Evolutionary conservation across 2,329 filamentous ascomycete genomes (phyloP).

Genomic region (Trichoderma aggressivum): DNA sequence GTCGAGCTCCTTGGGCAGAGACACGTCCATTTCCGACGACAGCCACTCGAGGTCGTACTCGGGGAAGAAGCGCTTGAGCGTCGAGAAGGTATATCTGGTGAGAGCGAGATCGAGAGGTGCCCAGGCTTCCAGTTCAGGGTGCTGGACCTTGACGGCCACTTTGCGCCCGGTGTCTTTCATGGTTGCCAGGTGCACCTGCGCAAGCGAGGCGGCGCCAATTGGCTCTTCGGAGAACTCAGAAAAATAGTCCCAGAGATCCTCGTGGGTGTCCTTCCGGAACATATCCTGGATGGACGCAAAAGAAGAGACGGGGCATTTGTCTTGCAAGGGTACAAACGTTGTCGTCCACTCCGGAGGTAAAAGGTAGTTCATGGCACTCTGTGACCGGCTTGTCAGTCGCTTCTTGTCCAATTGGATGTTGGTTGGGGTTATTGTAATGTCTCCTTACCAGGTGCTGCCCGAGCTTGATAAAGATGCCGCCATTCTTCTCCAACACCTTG

Average conservation of each 20-base stretch:
- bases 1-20: constrained; percentile 86
- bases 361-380: constrained; percentile 93
- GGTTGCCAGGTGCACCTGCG: constrained; percentile 87
- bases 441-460: constrained; percentile 76
- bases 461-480: constrained; percentile 97
- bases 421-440: too few relatives aligned
- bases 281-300: constrained; percentile 81
- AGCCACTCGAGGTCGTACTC: constrained; percentile 98
- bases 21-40: constrained; percentile 86
- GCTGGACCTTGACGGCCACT: constrained; percentile 96
- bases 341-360: constrained; percentile 89
- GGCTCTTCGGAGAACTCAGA: constrained; percentile 76
- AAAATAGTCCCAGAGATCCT: constrained; percentile 76
- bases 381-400: constrained; percentile 26
- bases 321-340: constrained; percentile 93
- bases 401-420: neutral
- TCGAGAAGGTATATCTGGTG: constrained; percentile 85
- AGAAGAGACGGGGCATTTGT: constrained; percentile 90
- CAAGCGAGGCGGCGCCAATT: constrained; percentile 88
- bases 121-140: constrained; percentile 86
- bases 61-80: constrained; percentile 88
- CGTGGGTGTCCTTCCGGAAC: constrained; percentile 80
- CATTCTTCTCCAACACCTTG: constrained; percentile 86
- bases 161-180: constrained; percentile 77
- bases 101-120: constrained; percentile 81